Evolutionary conservation across 495 filamentous ascomycete species (phyloP), one percentile per base, ranked within the genome.

Genomic region (Endocarpon pusillum): DNA sequence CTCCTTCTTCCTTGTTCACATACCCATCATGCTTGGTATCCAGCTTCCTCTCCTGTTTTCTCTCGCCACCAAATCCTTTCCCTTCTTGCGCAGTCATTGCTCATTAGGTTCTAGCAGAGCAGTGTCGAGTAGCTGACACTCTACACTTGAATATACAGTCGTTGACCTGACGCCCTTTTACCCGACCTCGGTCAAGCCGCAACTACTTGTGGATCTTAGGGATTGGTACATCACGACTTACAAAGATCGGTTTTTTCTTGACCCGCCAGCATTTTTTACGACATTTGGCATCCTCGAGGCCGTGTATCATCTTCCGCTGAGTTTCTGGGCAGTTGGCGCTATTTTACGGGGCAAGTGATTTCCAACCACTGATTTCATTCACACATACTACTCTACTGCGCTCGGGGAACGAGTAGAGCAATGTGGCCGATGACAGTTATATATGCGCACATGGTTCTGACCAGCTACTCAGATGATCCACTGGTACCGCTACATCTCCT

Each of bases 241-340:
- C 36, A 40, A 42, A 17, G 78, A 83, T 51, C 69, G 62, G 6
- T 74, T 77, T 54, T 73, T 75, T 46, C 57, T 59, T 23, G 52
- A 55, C 34, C 56, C 71, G 4, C 66, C 73, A 0, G 55, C 54
- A 28, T 83, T 73, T 66, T 78, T 79, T 49, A 51, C 52, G 1
- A 33, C 66, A 3, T 79, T 69, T 45, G 43, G 67, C 19, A 66
- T 58, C 42, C 45, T 75, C 34, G 76, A 81, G 57, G 37, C 61
- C 12, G 32, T 68, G 21, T 66, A 69, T 42, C 61, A 75, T 26
- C 40, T 71, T 2, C 76, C 76, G 0, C 43, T 73, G 1, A 67
- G 64, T 21, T 27, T 75, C 0, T 80, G 72, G 61, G 61, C 54
- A 1, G 47, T 67, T 31, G 37, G 51, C 5, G 61, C 41, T 1